A percentile compares a stretch with the other conserved stretches of the same genome.
Conservation (phyloP, 202 grass and related monocot species). For the Dendrocalamus latiflorus region DNA sequence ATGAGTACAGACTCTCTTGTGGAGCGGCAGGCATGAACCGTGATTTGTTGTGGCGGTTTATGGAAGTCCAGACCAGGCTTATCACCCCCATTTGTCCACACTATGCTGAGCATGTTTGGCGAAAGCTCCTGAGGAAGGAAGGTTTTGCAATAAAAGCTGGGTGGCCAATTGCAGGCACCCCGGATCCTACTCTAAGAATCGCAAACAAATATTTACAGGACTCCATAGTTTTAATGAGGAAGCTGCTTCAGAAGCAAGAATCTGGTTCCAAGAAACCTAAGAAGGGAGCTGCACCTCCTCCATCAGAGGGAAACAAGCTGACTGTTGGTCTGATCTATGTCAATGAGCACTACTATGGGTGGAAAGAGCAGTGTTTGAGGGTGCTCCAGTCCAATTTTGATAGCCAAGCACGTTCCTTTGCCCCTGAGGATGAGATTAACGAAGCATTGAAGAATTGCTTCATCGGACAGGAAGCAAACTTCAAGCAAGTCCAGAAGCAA, state of each 20-base stretch:
- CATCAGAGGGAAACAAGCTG: slow-evolving; percentile 49
- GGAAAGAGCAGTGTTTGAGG: slow-evolving; percentile 76
- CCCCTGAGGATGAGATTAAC: slow-evolving; percentile 59
- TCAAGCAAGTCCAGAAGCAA: slow-evolving; percentile 61
- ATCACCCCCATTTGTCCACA: slow-evolving; percentile 82
- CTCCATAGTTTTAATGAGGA: slow-evolving; percentile 71
- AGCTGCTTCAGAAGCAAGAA: slow-evolving; percentile 79
- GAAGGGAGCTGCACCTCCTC: slow-evolving; percentile 47
- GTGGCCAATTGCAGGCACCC: slow-evolving; percentile 48
- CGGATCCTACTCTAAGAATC: slow-evolving; percentile 55
- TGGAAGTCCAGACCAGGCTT: slow-evolving; percentile 74
- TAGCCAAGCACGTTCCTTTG: slow-evolving; percentile 34
- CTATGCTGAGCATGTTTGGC: slow-evolving; percentile 86
- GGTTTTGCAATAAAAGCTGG: slow-evolving; percentile 78
- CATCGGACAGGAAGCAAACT: slow-evolving; percentile 48
- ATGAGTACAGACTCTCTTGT: slow-evolving; percentile 75
- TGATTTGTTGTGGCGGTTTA: slow-evolving; percentile 63
- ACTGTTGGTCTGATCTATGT: slow-evolving; percentile 63
- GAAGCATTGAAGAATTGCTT: slow-evolving; percentile 47
- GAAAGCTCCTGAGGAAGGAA: slow-evolving; percentile 69
- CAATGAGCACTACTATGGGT: slow-evolving; percentile 71
- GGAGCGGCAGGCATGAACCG: slow-evolving; percentile 67
- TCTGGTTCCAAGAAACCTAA: slow-evolving; percentile 74
- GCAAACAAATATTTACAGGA: slow-evolving; percentile 85
- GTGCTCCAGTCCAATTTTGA: slow-evolving; percentile 65